Evolutionary conservation across 164 flowering plant species (phyloP).

Genomic region (Malania oleifera): DNA sequence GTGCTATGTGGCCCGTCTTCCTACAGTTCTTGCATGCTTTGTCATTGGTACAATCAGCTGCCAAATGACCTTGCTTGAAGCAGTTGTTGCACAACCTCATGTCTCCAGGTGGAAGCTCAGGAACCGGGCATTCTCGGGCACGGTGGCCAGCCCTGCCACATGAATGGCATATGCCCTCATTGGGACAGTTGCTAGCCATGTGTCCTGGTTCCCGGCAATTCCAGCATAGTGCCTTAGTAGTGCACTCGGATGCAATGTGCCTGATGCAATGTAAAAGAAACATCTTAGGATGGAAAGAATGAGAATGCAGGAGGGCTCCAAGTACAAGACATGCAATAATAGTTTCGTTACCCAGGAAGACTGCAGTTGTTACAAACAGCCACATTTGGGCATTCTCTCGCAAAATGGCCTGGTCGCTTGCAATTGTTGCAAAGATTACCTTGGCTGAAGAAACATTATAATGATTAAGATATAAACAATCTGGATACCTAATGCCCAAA

Average conservation of each 20-base stretch:
- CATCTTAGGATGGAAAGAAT: not conserved
- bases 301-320: not conserved
- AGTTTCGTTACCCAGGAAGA: conserved; percentile 49
- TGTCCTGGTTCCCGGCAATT: conserved; percentile 64
- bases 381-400: conserved; percentile 62
- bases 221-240: conserved; percentile 45
- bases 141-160: conserved; percentile 62
- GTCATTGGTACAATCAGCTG: conserved; percentile 64
- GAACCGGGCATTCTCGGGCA: conserved; percentile 53
- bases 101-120: conserved; percentile 51
- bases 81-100: conserved; percentile 71
- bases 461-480: no score
- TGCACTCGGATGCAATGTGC: conserved; percentile 55
- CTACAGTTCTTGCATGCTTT: conserved; percentile 79
- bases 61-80: conserved; percentile 68
- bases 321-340: not conserved
- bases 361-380: conserved; percentile 60
- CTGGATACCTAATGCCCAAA: not conserved
- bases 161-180: conserved; percentile 54
- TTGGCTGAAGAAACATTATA: conserved; percentile 27
- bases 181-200: conserved; percentile 43
- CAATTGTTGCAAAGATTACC: conserved; percentile 60
- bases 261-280: conserved; percentile 27
- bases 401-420: conserved; percentile 67
- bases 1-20: conserved; percentile 60